Evolutionary conservation across 495 filamentous ascomycete species (phyloP).

Genomic region (Lasiosphaeria ovina): DNA sequence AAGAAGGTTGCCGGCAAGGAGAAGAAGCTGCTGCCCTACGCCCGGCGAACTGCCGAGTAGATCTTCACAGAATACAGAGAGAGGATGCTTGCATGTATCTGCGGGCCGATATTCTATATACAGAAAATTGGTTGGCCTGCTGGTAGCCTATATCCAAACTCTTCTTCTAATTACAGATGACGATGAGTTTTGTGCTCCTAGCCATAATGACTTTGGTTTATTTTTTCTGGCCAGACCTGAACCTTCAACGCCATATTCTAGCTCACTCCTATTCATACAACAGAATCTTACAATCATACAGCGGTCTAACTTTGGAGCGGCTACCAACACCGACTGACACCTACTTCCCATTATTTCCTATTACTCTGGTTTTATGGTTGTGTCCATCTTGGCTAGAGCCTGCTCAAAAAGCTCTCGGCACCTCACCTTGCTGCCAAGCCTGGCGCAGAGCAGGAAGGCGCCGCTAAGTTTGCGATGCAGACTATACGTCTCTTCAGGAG

Average conservation of each 20-base stretch:
- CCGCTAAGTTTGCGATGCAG: conserved; percentile 94
- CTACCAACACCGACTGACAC: too few species aligned
- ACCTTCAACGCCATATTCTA: too few species aligned
- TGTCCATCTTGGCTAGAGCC: conserved; percentile 54
- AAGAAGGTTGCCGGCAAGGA: conserved; percentile 83
- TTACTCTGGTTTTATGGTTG: not conserved
- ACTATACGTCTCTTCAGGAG: conserved; percentile 97
- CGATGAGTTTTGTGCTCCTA: not conserved
- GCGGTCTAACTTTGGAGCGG: too few species aligned
- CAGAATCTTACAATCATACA: too few species aligned
- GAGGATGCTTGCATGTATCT: too few species aligned
- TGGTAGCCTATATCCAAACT: too few species aligned
- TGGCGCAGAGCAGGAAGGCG: conserved; percentile 89
- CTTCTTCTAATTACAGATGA: too few species aligned
- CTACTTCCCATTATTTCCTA: not conserved
- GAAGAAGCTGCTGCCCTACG: conserved; percentile 72
- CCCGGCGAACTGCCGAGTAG: conserved; percentile 51
- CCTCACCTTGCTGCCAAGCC: conserved; percentile 73
- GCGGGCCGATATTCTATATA: too few species aligned
- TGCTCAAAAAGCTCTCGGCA: conserved; percentile 79
- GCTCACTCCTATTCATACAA: too few species aligned
- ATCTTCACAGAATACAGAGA: not conserved
- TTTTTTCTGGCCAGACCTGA: not conserved
- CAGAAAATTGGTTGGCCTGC: too few species aligned
- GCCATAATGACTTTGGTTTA: not conserved